A percentile compares a stretch with the other conserved stretches of the same genome.
Conservation (phyloP, 345 rosid species). For the Populus alba region DNA sequence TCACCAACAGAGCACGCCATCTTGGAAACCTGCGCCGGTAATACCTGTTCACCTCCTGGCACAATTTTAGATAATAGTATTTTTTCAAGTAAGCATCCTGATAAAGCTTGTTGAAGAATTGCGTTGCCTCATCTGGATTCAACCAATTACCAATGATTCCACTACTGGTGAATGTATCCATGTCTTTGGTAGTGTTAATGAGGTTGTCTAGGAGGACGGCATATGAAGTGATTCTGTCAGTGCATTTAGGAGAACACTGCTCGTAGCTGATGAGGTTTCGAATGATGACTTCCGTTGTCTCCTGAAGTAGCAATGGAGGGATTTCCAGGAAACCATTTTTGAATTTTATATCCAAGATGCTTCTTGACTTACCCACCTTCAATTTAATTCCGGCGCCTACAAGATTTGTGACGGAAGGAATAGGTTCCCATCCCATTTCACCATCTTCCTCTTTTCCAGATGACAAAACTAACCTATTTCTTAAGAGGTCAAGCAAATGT, state of each 20-base stretch:
- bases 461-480: not conserved
- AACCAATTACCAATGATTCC: slow-evolving; percentile 12
- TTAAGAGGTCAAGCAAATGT: slow-evolving; percentile 20
- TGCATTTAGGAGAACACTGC: slow-evolving; percentile 6
- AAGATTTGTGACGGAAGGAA: slow-evolving; percentile 11
- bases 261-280: slow-evolving; percentile 27
- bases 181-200: slow-evolving; percentile 6
- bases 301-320: slow-evolving; percentile 4
- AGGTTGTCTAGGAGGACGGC: slow-evolving; percentile 20
- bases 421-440: not conserved
- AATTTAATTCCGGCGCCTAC: slow-evolving; percentile 5
- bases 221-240: slow-evolving; percentile 7
- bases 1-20: slow-evolving; percentile 7
- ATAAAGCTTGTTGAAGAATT: slow-evolving; percentile 22
- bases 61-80: not conserved
- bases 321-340: slow-evolving; percentile 2
- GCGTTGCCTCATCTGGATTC: slow-evolving; percentile 16
- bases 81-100: slow-evolving; percentile 7
- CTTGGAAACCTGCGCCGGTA: not conserved
- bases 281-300: slow-evolving; percentile 12
- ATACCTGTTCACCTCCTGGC: not conserved
- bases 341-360: slow-evolving; percentile 20
- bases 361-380: not conserved
- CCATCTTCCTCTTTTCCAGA: not conserved
- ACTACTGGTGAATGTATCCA: slow-evolving; percentile 4